phyloP scores from a whole-genome alignment of 139 green algal species.

The Chlorella sp. region DNA sequence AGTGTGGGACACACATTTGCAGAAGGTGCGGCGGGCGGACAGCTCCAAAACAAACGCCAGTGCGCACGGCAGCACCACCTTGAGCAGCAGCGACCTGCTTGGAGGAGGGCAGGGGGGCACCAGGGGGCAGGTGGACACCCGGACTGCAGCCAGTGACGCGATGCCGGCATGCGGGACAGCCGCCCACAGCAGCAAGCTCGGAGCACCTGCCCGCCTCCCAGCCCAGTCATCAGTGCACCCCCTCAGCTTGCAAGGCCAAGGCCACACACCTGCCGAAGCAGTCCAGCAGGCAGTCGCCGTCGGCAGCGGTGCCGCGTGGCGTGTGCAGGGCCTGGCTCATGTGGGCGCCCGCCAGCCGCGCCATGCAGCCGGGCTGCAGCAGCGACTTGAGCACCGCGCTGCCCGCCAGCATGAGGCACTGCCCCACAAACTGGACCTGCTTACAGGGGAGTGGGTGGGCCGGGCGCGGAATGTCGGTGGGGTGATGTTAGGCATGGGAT shows the following conservation, averaged over 20 bases:
- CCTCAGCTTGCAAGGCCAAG: too few relatives aligned
- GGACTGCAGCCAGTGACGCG: too few relatives aligned
- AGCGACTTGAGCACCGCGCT: constrained; percentile 15
- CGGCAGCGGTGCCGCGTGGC: background rate
- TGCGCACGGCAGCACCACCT: background rate
- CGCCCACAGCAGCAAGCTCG: too few relatives aligned
- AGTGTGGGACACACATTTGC: background rate
- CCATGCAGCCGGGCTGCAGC: background rate
- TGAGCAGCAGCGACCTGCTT: constrained; percentile 14
- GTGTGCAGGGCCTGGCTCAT: too few relatives aligned
- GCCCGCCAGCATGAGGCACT: constrained; percentile 16
- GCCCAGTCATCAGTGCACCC: too few relatives aligned
- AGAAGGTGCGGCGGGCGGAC: constrained; percentile 11
- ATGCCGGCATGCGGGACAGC: too few relatives aligned
- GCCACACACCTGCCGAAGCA: background rate
- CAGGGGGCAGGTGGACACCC: background rate
- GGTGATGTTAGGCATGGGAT: too few relatives aligned
- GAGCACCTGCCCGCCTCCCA: too few relatives aligned
- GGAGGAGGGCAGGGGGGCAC: background rate
- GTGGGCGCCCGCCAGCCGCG: background rate
- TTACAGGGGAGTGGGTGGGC: background rate
- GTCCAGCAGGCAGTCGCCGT: background rate
- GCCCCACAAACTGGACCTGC: constrained; percentile 26
- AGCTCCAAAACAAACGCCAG: constrained; percentile 17
- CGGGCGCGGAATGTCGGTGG: too few relatives aligned